Percentiles rank a stretch among this genome's conserved stretches.
Conservation (phyloP, 2,329 filamentous ascomycete genomes). For the Bipolaris oryzae region DNA sequence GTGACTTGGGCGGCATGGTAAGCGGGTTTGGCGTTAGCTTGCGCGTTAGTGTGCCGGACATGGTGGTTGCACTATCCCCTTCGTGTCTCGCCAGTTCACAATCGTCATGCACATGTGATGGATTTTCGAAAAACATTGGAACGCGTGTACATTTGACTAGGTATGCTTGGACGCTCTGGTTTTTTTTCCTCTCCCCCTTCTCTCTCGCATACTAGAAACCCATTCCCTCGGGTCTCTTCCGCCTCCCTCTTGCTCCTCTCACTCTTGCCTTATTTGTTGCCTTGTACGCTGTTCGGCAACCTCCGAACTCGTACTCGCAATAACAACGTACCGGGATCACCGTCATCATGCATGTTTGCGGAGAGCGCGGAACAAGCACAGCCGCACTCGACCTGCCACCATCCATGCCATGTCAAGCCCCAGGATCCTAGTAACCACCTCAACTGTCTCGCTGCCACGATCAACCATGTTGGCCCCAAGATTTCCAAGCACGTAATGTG, state of each 20-base stretch:
- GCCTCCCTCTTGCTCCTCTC: not conserved
- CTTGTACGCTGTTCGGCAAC: not conserved
- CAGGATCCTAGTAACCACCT: constrained; percentile 3
- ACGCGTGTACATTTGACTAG: constrained; percentile 11
- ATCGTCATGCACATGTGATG: constrained; percentile 8
- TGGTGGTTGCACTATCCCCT: constrained; percentile 10
- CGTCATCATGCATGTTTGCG: constrained; percentile 4
- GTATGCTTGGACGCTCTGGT: constrained; percentile 2
- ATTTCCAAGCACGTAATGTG: constrained; percentile 1
- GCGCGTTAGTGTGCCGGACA: constrained; percentile 5
- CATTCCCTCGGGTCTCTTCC: constrained; percentile 1
- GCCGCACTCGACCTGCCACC: constrained; percentile 3
- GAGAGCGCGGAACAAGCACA: constrained; percentile 10
- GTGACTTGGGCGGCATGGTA: constrained; percentile 6
- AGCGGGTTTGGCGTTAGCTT: constrained; percentile 5
- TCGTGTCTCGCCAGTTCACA: constrained; percentile 11
- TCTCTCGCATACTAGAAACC: constrained; percentile 1
- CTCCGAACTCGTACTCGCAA: constrained; percentile 14
- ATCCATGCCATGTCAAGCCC: constrained; percentile 8
- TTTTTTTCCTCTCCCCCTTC: not conserved
- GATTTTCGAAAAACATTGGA: constrained; percentile 3
- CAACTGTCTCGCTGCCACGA: constrained; percentile 2
- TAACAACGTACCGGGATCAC: constrained; percentile 7
- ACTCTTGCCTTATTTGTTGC: not conserved
- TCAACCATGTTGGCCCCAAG: constrained; percentile 11